Conservation (phyloP, 2,329 filamentous ascomycete species). For the Fusarium sp. region DNA sequence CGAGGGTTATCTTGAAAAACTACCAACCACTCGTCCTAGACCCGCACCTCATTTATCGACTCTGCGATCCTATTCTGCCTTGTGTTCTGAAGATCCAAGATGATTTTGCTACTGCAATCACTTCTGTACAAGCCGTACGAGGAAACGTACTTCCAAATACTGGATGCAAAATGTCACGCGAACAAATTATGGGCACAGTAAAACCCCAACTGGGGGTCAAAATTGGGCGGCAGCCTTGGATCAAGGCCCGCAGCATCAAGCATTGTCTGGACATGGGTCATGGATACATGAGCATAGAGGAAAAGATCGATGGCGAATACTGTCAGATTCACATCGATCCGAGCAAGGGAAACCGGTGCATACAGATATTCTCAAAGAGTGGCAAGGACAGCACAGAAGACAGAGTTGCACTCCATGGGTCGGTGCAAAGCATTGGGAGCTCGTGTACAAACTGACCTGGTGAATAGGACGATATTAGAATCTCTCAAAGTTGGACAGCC, state of each 20-base stretch:
- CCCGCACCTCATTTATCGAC: constrained; percentile 64
- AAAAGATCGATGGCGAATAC: constrained; percentile 90
- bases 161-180: constrained; percentile 19
- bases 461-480: constrained; percentile 67
- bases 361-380: constrained; percentile 92
- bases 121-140: constrained; percentile 60
- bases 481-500: constrained; percentile 72
- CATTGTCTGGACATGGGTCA: constrained; percentile 77
- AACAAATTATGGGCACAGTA: constrained; percentile 52
- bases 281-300: constrained; percentile 77
- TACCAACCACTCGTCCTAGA: constrained; percentile 77
- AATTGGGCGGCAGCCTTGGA: constrained; percentile 73
- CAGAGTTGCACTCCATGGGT: constrained; percentile 70
- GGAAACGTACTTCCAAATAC: constrained; percentile 40
- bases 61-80: constrained; percentile 78
- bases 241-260: constrained; percentile 78
- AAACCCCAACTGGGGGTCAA: constrained; percentile 72
- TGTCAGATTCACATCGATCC: constrained; percentile 88
- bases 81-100: constrained; percentile 78
- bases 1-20: constrained; percentile 82
- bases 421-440: constrained; percentile 35
- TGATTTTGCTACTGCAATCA: constrained; percentile 72
- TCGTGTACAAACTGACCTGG: constrained; percentile 21
- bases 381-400: constrained; percentile 89
- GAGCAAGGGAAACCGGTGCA: constrained; percentile 63